phyloP scores from a whole-genome alignment of 305 asterid genomes.

The Rubia occidens region DNA sequence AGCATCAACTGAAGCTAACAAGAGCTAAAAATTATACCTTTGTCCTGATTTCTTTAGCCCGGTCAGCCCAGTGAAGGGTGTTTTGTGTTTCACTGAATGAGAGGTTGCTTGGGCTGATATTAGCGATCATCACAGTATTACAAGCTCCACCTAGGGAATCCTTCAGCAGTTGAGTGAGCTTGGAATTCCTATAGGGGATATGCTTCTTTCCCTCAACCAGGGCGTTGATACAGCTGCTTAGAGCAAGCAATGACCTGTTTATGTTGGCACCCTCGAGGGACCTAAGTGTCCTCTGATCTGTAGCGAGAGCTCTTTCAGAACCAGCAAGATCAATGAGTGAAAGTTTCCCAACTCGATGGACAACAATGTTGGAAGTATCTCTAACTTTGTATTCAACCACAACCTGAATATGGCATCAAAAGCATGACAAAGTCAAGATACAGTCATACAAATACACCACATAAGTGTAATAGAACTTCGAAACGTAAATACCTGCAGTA shows the following conservation, averaged over 20 bases:
- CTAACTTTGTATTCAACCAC: constrained; percentile 34
- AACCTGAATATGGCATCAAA: constrained; percentile 27
- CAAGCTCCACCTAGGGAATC: constrained; percentile 58
- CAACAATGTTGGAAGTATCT: constrained; percentile 32
- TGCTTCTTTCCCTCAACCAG: constrained; percentile 63
- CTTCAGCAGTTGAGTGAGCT: constrained; percentile 57
- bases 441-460: neutral
- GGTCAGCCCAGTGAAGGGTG: constrained; percentile 65
- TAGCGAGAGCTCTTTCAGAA: constrained; percentile 64
- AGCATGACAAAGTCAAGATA: constrained; percentile 1
- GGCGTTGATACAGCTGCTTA: constrained; percentile 65
- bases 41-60: constrained; percentile 53
- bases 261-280: constrained; percentile 64
- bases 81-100: constrained; percentile 55
- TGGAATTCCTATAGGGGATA: constrained; percentile 54
- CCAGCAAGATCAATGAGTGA: constrained; percentile 64
- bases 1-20: neutral
- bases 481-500: constrained; percentile 38
- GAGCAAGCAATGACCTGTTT: constrained; percentile 53
- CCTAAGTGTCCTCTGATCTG: constrained; percentile 58
- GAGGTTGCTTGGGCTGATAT: constrained; percentile 50
- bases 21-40: constrained; percentile 23
- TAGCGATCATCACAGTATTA: constrained; percentile 67
- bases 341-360: constrained; percentile 45
- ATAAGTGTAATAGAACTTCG: neutral